These are phyloP conservation scores for Ophiostoma fasciatum DNA, from an alignment of 2,329 filamentous ascomycete genomes.

Conservation along the genomic window DNA sequence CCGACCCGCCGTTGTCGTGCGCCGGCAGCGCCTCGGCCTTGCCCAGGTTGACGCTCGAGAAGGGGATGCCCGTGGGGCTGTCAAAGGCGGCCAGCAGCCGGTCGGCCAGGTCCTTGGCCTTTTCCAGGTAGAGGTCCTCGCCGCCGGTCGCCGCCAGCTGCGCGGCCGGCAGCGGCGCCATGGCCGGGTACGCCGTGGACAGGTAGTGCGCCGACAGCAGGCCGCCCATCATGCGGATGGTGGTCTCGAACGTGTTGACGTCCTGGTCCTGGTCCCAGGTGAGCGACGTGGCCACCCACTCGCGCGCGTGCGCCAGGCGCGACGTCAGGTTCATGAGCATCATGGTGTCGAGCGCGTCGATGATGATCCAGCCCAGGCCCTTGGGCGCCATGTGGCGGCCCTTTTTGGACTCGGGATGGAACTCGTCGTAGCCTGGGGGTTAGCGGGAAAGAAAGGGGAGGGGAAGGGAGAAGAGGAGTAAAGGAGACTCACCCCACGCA, in stretches of 20 bases:
- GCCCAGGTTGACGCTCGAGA: slow-evolving; percentile 77
- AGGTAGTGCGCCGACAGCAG: slow-evolving; percentile 88
- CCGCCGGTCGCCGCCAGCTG: slow-evolving; percentile 52
- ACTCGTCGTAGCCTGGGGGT: slow-evolving; percentile 61
- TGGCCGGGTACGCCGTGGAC: slow-evolving; percentile 65
- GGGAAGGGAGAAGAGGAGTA: too few species aligned
- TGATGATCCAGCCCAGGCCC: slow-evolving; percentile 94
- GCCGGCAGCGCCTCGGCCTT: slow-evolving; percentile 63
- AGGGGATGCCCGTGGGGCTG: slow-evolving; percentile 72
- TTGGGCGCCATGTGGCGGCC: slow-evolving; percentile 74
- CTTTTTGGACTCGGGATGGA: slow-evolving; percentile 64
- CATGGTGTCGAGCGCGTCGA: slow-evolving; percentile 89
- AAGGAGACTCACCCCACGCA: slow-evolving; percentile 81
- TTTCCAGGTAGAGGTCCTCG: slow-evolving; percentile 90
- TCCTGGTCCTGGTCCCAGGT: slow-evolving; percentile 87
- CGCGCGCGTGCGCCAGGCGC: slow-evolving; percentile 65
- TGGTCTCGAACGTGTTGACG: slow-evolving; percentile 96
- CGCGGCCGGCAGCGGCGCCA: slow-evolving; percentile 60
- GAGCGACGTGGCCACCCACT: slow-evolving; percentile 73
- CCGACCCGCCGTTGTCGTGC: slow-evolving; percentile 73
- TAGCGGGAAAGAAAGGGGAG: too few species aligned
- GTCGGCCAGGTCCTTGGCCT: slow-evolving; percentile 84
- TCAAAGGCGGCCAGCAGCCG: slow-evolving; percentile 79
- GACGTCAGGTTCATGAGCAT: slow-evolving; percentile 96
- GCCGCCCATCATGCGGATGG: slow-evolving; percentile 92